Conservation (phyloP, 2,329 filamentous ascomycete species). For the Pleoardoris graminearum region DNA sequence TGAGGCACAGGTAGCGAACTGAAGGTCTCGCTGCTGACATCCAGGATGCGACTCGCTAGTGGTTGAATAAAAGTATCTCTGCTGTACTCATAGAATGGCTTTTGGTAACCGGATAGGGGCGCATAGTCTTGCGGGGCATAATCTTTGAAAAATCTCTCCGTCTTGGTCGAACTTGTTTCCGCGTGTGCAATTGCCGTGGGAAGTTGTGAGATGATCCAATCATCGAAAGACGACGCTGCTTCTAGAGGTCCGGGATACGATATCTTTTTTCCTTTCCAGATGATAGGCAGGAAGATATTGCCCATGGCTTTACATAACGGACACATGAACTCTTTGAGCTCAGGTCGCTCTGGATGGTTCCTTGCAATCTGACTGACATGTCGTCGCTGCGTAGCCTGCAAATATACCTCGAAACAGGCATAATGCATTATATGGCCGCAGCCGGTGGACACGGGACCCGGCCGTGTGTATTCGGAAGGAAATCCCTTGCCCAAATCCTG, state of each 20-base stretch:
- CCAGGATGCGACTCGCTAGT: conserved; percentile 48
- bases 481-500: conserved; percentile 91
- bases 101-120: conserved; percentile 48
- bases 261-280: conserved; percentile 92
- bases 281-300: conserved; percentile 90
- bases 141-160: conserved; percentile 23
- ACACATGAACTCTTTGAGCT: conserved; percentile 88
- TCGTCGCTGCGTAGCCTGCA: conserved; percentile 77
- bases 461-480: conserved; percentile 65
- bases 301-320: conserved; percentile 95
- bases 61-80: conserved; percentile 55
- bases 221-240: conserved; percentile 62
- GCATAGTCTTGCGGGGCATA: not conserved
- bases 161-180: conserved; percentile 48
- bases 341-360: conserved; percentile 83
- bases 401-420: conserved; percentile 90
- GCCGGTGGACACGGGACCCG: conserved; percentile 82
- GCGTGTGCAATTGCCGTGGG: conserved; percentile 52
- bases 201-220: conserved; percentile 68
- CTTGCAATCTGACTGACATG: conserved; percentile 92
- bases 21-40: conserved; percentile 36
- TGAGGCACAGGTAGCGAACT: conserved; percentile 27
- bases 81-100: conserved; percentile 57
- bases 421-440: conserved; percentile 99
- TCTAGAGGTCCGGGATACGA: conserved; percentile 75